phyloP scores from a whole-genome alignment of 441 rosid genomes.

The Aleurites moluccanus region DNA sequence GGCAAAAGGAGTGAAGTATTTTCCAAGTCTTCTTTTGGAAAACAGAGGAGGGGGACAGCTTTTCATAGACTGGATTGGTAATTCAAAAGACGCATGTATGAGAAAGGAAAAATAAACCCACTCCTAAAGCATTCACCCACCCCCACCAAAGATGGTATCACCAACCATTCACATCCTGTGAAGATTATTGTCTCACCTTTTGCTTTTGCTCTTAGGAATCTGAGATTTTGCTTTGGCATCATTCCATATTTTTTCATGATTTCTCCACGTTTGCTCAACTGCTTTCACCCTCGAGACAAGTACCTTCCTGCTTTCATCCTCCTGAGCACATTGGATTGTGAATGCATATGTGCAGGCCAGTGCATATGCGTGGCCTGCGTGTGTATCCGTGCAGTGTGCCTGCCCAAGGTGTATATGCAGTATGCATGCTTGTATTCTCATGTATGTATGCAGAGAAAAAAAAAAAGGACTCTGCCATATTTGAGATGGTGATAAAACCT shows the following conservation, averaged over 20 bases:
- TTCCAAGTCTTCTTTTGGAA: conserved; percentile 21
- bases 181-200: background rate
- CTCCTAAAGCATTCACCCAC: conserved; percentile 19
- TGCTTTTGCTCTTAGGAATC: conserved; percentile 5
- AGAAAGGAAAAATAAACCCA: background rate
- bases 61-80: background rate
- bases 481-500: background rate
- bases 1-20: conserved; percentile 10
- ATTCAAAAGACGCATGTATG: background rate
- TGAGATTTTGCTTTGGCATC: conserved; percentile 16
- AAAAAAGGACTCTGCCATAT: background rate
- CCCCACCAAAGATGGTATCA: background rate
- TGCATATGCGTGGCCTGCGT: no score
- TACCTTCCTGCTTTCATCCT: background rate
- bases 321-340: background rate
- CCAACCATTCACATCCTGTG: background rate
- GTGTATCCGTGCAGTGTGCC: no score
- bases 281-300: background rate
- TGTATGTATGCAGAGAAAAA: no score
- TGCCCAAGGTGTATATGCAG: background rate
- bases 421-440: no score
- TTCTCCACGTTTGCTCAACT: background rate
- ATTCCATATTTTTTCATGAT: conserved; percentile 4
- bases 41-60: background rate
- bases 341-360: background rate